phyloP scores from a whole-genome alignment of 73 alveolate genomes.

The Tetrahymena malaccensis region DNA sequence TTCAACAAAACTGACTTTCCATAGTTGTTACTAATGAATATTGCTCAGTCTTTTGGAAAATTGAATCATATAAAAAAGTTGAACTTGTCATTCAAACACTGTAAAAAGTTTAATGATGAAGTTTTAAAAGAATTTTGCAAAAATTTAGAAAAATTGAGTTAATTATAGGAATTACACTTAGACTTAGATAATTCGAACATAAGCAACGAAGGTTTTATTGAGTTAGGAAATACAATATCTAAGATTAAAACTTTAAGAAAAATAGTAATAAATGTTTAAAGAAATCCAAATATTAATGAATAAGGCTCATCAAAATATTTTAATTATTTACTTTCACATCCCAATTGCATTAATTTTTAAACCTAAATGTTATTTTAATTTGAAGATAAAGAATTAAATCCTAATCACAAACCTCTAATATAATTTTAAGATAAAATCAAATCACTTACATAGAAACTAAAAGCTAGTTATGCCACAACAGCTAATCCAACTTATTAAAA shows the following conservation, averaged over 20 bases:
- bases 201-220: background rate
- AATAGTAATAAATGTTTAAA: background rate
- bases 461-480: background rate
- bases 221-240: background rate
- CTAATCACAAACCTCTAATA: background rate
- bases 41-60: background rate
- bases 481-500: background rate
- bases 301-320: background rate
- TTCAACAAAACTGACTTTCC: background rate
- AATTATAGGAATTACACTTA: background rate
- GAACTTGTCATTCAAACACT: background rate
- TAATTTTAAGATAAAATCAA: background rate
- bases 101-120: background rate
- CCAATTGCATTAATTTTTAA: background rate
- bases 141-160: background rate
- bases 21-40: background rate
- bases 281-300: background rate
- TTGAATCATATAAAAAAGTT: background rate
- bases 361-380: background rate
- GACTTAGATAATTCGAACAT: background rate
- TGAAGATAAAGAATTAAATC: background rate
- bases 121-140: background rate
- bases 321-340: background rate
- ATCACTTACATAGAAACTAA: background rate
- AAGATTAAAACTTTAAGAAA: background rate